phyloP scores from a whole-genome alignment of 768 basidiomycete species.

The Antrodiella citrinella region DNA sequence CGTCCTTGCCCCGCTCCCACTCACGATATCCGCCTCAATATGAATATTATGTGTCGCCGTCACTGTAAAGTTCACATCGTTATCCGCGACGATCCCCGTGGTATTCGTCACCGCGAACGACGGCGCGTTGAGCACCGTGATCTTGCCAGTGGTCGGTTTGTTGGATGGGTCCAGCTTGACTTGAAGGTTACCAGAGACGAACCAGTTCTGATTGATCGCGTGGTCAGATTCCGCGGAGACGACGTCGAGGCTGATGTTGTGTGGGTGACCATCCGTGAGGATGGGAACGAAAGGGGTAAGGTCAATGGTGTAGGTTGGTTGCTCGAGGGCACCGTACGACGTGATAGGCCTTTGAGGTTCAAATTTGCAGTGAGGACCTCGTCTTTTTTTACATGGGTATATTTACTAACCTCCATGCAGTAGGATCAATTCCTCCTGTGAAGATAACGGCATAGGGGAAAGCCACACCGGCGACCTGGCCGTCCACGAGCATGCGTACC shows the following conservation, averaged over 20 bases:
- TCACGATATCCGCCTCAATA: conserved; percentile 53
- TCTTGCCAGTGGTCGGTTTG: conserved; percentile 59
- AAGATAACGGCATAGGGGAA: conserved; percentile 55
- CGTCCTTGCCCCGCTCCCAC: conserved; percentile 51
- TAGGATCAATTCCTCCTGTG: conserved; percentile 66
- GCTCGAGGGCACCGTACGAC: conserved; percentile 67
- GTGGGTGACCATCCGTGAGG: conserved; percentile 59
- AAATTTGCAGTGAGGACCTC: not conserved
- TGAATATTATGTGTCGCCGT: conserved; percentile 46
- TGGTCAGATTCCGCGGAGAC: conserved; percentile 61
- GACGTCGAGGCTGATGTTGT: conserved; percentile 67
- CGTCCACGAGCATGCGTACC: conserved; percentile 52
- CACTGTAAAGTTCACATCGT: conserved; percentile 54
- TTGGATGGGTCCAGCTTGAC: conserved; percentile 58
- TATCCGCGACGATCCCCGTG: conserved; percentile 32
- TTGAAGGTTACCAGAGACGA: conserved; percentile 61
- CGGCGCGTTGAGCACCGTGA: conserved; percentile 48
- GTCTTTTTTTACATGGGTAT: not conserved
- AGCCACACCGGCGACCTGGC: conserved; percentile 43
- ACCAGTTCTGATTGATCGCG: conserved; percentile 70
- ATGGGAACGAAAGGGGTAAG: conserved; percentile 70
- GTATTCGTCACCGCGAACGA: conserved; percentile 47
- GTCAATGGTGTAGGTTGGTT: conserved; percentile 73
- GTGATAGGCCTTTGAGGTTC: conserved; percentile 49
- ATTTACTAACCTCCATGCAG: conserved; percentile 51